Evolutionary conservation across 2,329 filamentous ascomycete genomes (phyloP).

Genomic region (Ophiocordyceps camponoti-floridani): DNA sequence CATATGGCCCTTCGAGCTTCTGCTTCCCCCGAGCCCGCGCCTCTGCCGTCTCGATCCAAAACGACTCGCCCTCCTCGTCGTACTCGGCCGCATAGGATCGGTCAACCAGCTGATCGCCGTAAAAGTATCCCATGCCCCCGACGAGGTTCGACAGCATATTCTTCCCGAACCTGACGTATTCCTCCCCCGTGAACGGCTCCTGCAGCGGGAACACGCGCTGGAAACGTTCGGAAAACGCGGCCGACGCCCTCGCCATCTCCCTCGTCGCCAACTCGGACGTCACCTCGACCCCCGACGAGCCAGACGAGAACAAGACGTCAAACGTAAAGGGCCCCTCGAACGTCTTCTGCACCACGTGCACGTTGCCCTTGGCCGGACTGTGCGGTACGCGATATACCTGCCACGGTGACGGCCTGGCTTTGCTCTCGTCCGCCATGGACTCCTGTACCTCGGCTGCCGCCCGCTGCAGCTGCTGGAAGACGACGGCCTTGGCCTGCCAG

Average conservation of each 20-base stretch:
- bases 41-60: slow-evolving; percentile 81
- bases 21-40: slow-evolving; percentile 54
- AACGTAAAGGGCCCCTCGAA: slow-evolving; percentile 87
- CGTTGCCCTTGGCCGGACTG: slow-evolving; percentile 51
- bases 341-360: slow-evolving; percentile 79
- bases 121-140: slow-evolving; percentile 89
- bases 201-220: slow-evolving; percentile 46
- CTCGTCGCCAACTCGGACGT: slow-evolving; percentile 47
- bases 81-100: slow-evolving; percentile 85
- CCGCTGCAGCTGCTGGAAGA: slow-evolving; percentile 35
- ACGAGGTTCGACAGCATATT: slow-evolving; percentile 89
- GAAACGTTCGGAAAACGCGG: slow-evolving; percentile 60
- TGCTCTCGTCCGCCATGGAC: slow-evolving; percentile 33
- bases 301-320: slow-evolving; percentile 77
- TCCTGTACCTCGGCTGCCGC: slow-evolving; percentile 30
- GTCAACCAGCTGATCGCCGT: slow-evolving; percentile 76
- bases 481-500: slow-evolving; percentile 66
- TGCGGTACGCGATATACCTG: slow-evolving; percentile 70
- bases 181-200: slow-evolving; percentile 53
- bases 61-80: slow-evolving; percentile 85
- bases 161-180: slow-evolving; percentile 66
- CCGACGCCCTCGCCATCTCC: slow-evolving; percentile 47
- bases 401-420: slow-evolving; percentile 56
- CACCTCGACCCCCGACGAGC: slow-evolving; percentile 39
- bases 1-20: slow-evolving; percentile 60